Conservation (phyloP, 495 filamentous ascomycete genomes). For the Talaromyces liani region DNA sequence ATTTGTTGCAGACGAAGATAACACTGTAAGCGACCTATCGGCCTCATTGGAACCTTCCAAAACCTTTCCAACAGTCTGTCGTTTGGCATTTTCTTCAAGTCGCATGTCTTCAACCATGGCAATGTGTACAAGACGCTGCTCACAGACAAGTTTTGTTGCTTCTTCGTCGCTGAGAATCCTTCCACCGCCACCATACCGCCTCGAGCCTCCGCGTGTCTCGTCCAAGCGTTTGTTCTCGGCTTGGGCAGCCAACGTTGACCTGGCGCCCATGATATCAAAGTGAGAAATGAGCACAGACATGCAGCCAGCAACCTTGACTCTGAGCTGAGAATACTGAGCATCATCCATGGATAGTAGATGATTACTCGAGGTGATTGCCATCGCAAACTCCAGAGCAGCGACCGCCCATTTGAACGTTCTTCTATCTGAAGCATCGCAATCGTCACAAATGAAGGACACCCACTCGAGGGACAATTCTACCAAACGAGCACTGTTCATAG, state of each 20-base stretch:
- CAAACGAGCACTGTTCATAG: slow-evolving; percentile 93
- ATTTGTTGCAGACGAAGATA: slow-evolving; percentile 90
- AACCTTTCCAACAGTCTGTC: slow-evolving; percentile 81
- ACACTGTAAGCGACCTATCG: slow-evolving; percentile 85
- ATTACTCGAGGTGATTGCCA: slow-evolving; percentile 89
- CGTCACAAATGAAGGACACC: slow-evolving; percentile 96
- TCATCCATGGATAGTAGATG: slow-evolving; percentile 85
- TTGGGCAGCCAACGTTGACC: slow-evolving; percentile 86
- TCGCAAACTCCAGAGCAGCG: slow-evolving; percentile 88
- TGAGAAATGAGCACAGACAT: slow-evolving; percentile 98
- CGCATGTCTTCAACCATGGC: slow-evolving; percentile 67
- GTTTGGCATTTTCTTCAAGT: slow-evolving; percentile 75
- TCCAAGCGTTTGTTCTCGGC: slow-evolving; percentile 75
- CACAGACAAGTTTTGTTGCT: slow-evolving; percentile 62
- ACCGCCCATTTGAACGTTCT: slow-evolving; percentile 98
- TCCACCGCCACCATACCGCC: slow-evolving; percentile 66
- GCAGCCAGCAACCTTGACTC: slow-evolving; percentile 88
- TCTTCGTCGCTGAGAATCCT: slow-evolving; percentile 79
- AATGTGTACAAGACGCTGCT: slow-evolving; percentile 64
- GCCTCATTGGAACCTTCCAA: slow-evolving; percentile 92
- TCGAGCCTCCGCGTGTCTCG: slow-evolving; percentile 66
- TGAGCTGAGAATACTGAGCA: slow-evolving; percentile 70
- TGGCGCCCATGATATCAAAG: slow-evolving; percentile 97
- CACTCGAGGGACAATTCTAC: slow-evolving; percentile 91
- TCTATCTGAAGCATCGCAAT: slow-evolving; percentile 88